phyloP scores from a whole-genome alignment of 2,329 filamentous ascomycete genomes.

The Monilinia laxa region DNA sequence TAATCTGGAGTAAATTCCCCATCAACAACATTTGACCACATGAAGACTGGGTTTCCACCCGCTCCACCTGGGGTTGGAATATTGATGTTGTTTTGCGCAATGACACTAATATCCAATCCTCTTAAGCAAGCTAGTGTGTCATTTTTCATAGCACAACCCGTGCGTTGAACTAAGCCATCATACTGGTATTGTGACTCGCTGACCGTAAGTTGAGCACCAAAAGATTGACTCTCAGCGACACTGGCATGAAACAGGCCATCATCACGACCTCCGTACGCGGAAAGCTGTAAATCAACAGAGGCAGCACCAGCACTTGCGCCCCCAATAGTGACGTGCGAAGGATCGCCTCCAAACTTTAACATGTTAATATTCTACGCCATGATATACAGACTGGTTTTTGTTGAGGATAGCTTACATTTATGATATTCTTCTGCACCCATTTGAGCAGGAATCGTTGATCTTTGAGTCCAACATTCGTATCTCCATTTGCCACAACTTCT shows the following conservation, averaged over 20 bases:
- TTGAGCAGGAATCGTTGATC: conserved; percentile 68
- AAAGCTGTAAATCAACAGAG: conserved; percentile 64
- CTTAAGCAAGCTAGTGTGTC: conserved; percentile 50
- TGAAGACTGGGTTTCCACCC: conserved; percentile 47
- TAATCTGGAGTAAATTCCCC: conserved; percentile 51
- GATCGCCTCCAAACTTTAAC: conserved; percentile 65
- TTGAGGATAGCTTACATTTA: conserved; percentile 40
- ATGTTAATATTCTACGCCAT: conserved; percentile 17
- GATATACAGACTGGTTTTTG: neutral
- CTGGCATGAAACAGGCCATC: conserved; percentile 52
- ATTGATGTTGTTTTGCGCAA: conserved; percentile 47
- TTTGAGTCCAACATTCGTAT: conserved; percentile 66
- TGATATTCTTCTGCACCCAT: conserved; percentile 68
- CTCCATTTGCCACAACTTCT: conserved; percentile 51
- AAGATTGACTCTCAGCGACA: conserved; percentile 53
- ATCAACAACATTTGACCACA: conserved; percentile 57
- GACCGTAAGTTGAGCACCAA: conserved; percentile 49
- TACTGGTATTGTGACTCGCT: conserved; percentile 54
- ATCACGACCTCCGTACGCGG: conserved; percentile 51
- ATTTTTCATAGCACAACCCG: conserved; percentile 44
- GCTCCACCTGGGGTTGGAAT: conserved; percentile 42
- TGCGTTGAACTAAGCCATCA: conserved; percentile 47
- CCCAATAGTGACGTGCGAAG: conserved; percentile 64
- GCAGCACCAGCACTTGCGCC: conserved; percentile 68
- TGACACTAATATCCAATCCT: conserved; percentile 43